Conservation (phyloP, 2,329 filamentous ascomycete species). For the Botrytis squamosa region DNA sequence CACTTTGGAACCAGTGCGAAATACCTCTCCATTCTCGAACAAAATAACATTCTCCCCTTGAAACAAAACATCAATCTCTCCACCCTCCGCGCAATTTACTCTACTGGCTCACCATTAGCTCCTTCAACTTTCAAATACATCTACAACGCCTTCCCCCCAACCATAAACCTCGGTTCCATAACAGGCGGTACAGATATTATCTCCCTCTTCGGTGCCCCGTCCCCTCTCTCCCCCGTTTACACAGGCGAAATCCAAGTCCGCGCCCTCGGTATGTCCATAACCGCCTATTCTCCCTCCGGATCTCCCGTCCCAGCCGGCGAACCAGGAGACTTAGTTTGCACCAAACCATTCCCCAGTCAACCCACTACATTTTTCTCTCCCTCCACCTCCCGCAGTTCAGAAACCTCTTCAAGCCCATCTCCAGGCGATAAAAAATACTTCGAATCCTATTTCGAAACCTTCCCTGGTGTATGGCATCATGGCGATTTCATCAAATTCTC, state of each 20-base stretch:
- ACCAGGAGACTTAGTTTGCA: conserved; percentile 86
- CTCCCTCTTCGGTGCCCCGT: conserved; percentile 86
- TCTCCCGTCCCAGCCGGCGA: conserved; percentile 51
- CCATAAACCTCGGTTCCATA: conserved; percentile 87
- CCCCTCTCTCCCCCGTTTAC: conserved; percentile 70
- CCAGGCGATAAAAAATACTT: conserved; percentile 71
- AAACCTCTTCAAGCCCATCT: conserved; percentile 34
- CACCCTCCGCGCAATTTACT: conserved; percentile 81
- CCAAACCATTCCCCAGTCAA: conserved; percentile 82
- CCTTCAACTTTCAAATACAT: conserved; percentile 92
- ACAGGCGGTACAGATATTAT: conserved; percentile 97
- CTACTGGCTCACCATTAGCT: conserved; percentile 86
- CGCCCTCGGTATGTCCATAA: conserved; percentile 76
- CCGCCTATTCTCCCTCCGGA: conserved; percentile 54
- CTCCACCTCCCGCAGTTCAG: not conserved
- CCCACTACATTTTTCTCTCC: conserved; percentile 77
- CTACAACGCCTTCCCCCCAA: conserved; percentile 70
- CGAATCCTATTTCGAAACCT: conserved; percentile 84
- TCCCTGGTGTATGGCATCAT: conserved; percentile 81
- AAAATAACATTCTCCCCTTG: conserved; percentile 63
- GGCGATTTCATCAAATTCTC: conserved; percentile 83
- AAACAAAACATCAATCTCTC: conserved; percentile 55
- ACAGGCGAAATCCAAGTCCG: conserved; percentile 75
- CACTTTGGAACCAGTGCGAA: conserved; percentile 96
- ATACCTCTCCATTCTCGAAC: conserved; percentile 87